Conservation (phyloP, 2,329 filamentous ascomycete genomes). For the Clarireedia homoeocarpa region DNA sequence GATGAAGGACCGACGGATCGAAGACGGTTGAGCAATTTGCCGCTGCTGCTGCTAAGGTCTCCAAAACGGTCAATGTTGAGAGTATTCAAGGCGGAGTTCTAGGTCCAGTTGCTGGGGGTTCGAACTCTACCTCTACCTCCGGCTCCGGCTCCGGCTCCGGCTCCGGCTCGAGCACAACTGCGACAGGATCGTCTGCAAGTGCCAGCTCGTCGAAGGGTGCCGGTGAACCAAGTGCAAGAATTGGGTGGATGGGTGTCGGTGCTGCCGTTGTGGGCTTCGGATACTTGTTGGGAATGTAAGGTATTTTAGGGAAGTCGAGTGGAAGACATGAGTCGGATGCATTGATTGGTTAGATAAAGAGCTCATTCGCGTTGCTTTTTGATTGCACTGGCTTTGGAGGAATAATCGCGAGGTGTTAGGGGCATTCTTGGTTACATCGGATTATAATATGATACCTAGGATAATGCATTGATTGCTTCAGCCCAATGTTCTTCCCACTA, state of each 20-base stretch:
- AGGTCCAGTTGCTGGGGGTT: constrained; percentile 1
- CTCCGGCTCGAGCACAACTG: constrained; percentile 1
- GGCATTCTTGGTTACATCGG: too few species aligned
- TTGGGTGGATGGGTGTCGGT: constrained; percentile 12
- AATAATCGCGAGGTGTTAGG: too few species aligned
- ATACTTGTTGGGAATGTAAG: background rate
- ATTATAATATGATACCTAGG: too few species aligned
- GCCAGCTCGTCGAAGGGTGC: constrained; percentile 1
- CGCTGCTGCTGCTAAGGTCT: constrained; percentile 11
- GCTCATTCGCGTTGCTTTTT: too few species aligned
- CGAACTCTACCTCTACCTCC: constrained; percentile 4
- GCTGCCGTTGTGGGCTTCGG: constrained; percentile 5
- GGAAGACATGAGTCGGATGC: too few species aligned
- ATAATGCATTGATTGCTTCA: too few species aligned
- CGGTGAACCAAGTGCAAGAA: constrained; percentile 9
- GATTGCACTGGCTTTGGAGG: too few species aligned
- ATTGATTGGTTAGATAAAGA: too few species aligned
- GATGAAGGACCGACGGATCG: constrained; percentile 10
- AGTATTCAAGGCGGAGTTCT: constrained; percentile 18
- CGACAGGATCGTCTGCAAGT: too few species aligned
- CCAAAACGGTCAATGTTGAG: constrained; percentile 6
- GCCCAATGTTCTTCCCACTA: too few species aligned
- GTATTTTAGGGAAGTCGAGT: too few species aligned
- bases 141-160: constrained; percentile 2
- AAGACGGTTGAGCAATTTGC: constrained; percentile 15